Evolutionary conservation across 345 rosid species (phyloP), one percentile per base, ranked within the genome.

Genomic region (Reutealis trisperma): DNA sequence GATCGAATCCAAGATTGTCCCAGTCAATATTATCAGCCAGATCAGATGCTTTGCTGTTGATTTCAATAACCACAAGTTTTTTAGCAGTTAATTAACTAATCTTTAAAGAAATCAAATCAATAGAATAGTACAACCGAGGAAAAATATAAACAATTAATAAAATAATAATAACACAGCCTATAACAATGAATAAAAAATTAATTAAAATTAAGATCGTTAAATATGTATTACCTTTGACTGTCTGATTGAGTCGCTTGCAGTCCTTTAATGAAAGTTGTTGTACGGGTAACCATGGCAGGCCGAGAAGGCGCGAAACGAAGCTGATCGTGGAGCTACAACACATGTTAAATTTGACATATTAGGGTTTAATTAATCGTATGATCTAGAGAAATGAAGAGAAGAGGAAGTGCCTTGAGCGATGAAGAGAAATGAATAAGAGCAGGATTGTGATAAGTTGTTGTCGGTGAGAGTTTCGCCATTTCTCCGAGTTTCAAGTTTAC

Each of bases 1-100:
- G 78, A 64, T 64, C 68, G 49, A 80, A 82, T 80, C 82, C 82
- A 52, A 80, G 82, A 52, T 73, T 59, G 59, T 80, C 84, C 82
- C 83, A 79, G 58, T 52, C 27, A 24, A 47, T 30, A 60, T 67
- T 49, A 57, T 54, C 22, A 24, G 41, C 63, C 58, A 72, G 32
- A 58, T 80, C 80, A 72, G 80, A 71, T 54, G 77, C 61, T 79
- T 62, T 74, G 34, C 83, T 70, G 77, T 47, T 19, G 30, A 54
- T 75, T 65, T 55, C 51, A 5, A 37, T 58, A 10, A 58, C 61
- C 59, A 10, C 13, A 10, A 58, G 7, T 41, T 10, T 37, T 57
- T 5, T 22, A 1, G n/a, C 10, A n/a, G 30, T 52, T 52, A 34
- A 58, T 25, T 58, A 30, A 52, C 27, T 22, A 32, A 42, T 32